phyloP scores from a whole-genome alignment of 495 filamentous ascomycete genomes.

The Xylaria palmicola region DNA sequence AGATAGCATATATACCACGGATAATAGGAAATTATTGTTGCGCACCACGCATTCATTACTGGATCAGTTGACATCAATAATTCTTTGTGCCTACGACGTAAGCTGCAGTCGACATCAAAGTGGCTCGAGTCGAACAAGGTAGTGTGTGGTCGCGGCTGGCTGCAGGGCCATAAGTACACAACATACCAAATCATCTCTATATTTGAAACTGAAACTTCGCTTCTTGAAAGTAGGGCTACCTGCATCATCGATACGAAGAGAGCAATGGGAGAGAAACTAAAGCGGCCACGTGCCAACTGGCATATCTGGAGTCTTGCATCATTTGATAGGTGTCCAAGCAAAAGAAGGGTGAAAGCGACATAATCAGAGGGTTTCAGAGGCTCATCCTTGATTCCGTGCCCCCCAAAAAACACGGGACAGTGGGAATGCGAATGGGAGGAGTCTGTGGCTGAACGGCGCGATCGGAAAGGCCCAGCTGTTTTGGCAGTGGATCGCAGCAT shows the following conservation, averaged over 20 bases:
- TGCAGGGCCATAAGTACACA: constrained; percentile 1
- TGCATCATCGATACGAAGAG: neutral
- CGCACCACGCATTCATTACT: no score
- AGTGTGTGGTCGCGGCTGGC: neutral
- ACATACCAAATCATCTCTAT: neutral
- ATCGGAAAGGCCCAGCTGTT: neutral
- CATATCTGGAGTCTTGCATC: neutral
- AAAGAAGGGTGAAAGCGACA: neutral
- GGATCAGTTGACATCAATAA: no score
- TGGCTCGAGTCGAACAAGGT: neutral
- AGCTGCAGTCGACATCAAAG: no score
- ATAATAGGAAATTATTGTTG: neutral
- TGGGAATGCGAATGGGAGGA: neutral
- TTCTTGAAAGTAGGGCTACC: no score
- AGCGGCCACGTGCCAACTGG: neutral
- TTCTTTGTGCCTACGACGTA: no score
- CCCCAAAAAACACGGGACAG: neutral
- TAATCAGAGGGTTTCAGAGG: no score
- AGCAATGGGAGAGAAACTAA: neutral
- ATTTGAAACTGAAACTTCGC: neutral
- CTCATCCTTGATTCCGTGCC: neutral
- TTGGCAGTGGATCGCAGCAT: neutral
- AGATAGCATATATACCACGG: neutral
- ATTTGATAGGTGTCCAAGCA: no score
- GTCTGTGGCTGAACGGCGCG: neutral